Evolutionary conservation across 2,329 filamentous ascomycete species (phyloP).

Genomic region (Arthrobotrys musiformis): DNA sequence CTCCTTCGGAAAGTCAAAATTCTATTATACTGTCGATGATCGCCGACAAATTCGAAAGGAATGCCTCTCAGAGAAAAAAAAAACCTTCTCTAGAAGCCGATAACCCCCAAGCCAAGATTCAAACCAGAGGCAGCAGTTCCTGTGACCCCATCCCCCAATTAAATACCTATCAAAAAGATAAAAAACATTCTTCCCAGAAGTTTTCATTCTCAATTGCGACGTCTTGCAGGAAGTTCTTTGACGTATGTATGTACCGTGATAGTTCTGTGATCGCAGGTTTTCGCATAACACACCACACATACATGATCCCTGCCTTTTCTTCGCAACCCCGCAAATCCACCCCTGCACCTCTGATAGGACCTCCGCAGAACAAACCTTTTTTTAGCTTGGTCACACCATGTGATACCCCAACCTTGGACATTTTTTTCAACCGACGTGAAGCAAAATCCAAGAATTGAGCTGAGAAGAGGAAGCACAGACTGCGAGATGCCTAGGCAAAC

Average conservation of each 20-base stretch:
- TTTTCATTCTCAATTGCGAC: neutral
- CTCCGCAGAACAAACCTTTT: slow-evolving; percentile 16
- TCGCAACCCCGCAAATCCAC: slow-evolving; percentile 52
- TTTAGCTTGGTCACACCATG: slow-evolving; percentile 44
- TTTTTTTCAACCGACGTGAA: slow-evolving; percentile 11
- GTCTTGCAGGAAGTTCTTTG: neutral
- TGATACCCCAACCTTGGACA: slow-evolving; percentile 39
- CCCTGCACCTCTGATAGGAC: slow-evolving; percentile 46
- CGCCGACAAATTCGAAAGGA: slow-evolving; percentile 22
- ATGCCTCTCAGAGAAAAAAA: neutral
- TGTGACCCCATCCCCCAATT: slow-evolving; percentile 9
- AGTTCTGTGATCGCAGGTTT: slow-evolving; percentile 37
- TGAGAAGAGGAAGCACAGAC: neutral
- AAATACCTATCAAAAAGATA: slow-evolving; percentile 1
- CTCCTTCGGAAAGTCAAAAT: neutral
- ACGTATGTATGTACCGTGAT: slow-evolving; percentile 33
- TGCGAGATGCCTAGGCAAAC: slow-evolving; percentile 16
- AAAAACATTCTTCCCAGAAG: neutral
- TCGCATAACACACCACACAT: slow-evolving; percentile 22
- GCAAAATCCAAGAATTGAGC: neutral
- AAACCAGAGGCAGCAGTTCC: slow-evolving; percentile 6
- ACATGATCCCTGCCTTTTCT: slow-evolving; percentile 33
- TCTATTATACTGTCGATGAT: neutral
- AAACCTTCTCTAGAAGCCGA: neutral
- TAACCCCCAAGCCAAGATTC: slow-evolving; percentile 16